Conservation (phyloP, 23 red algal species). For the Rhodosorus marinus region DNA sequence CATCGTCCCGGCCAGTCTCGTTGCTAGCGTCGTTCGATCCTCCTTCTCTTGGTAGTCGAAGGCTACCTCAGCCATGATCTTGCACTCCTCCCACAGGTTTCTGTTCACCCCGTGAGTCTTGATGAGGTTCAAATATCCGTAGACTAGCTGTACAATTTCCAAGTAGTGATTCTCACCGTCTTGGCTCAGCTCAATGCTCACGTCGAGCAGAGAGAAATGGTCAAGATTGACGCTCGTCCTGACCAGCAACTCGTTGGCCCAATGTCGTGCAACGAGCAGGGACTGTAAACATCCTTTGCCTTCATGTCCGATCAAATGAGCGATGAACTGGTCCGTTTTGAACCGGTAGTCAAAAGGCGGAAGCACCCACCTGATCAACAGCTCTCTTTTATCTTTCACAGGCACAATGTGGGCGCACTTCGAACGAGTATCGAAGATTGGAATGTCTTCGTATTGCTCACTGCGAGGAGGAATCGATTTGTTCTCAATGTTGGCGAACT, state of each 20-base stretch:
- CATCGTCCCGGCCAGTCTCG: conserved; percentile 14
- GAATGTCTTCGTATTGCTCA: conserved; percentile 14
- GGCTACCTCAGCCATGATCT: conserved; percentile 25
- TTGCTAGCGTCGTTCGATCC: conserved; percentile 22
- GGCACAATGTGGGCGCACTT: conserved; percentile 19
- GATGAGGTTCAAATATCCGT: conserved; percentile 47
- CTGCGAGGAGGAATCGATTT: conserved; percentile 1
- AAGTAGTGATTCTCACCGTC: conserved; percentile 35
- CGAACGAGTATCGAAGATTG: too few species aligned
- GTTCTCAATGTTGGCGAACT: conserved; percentile 59
- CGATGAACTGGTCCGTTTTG: conserved; percentile 38
- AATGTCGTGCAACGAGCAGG: conserved; percentile 44
- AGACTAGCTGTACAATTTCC: conserved; percentile 28
- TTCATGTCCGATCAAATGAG: conserved; percentile 65
- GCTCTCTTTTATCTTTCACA: conserved; percentile 47
- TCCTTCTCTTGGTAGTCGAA: conserved; percentile 59
- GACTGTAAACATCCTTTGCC: conserved; percentile 41
- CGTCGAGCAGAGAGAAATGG: conserved; percentile 23
- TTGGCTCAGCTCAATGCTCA: conserved; percentile 47
- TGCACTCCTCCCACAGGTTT: conserved; percentile 35
- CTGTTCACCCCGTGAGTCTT: conserved; percentile 12
- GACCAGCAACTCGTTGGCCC: conserved; percentile 31
- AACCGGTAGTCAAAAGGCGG: conserved; percentile 23
- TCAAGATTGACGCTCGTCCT: conserved; percentile 7
- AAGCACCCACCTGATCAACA: conserved; percentile 43